These are phyloP conservation scores for Penicillium aurantiogriseum DNA, from an alignment of 2,329 filamentous ascomycete species.

Conservation along the genomic window DNA sequence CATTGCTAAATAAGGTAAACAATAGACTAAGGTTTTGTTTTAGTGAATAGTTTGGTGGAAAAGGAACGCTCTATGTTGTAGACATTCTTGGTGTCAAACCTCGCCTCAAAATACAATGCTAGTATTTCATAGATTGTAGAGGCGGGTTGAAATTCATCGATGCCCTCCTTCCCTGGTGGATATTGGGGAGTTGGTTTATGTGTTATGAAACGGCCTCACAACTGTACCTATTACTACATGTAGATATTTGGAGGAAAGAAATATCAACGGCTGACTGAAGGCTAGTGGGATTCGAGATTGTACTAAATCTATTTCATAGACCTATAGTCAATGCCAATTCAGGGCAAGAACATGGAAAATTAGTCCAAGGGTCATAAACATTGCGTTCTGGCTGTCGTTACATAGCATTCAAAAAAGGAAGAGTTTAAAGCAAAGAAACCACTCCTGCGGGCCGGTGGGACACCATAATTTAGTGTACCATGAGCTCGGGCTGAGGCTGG, in stretches of 20 bases:
- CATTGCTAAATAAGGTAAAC: not conserved
- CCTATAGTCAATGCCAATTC: constrained; percentile 20
- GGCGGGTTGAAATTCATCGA: not conserved
- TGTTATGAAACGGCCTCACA: not conserved
- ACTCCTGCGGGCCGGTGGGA: constrained; percentile 2
- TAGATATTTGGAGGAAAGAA: not conserved
- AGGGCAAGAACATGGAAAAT: constrained; percentile 15
- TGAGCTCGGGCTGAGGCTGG: constrained; percentile 43
- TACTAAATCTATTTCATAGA: constrained; percentile 31
- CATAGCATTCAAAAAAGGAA: constrained; percentile 26
- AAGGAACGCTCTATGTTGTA: not conserved
- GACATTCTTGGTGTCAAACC: not conserved
- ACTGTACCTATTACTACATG: not conserved
- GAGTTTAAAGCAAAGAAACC: constrained; percentile 9
- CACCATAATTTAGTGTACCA: constrained; percentile 44
- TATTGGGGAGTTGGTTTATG: not conserved
- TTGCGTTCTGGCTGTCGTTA: constrained; percentile 32
- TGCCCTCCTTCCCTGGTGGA: too few relatives aligned
- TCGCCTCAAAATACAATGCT: not conserved
- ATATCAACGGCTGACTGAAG: not conserved
- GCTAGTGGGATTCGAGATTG: constrained; percentile 4
- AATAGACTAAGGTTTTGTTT: not conserved
- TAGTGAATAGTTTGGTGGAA: not conserved
- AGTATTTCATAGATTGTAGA: not conserved
- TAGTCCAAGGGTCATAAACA: constrained; percentile 29